These are phyloP conservation scores for Saccharomycopsis crataegensis DNA, from an alignment of 1,139 yeast species.

Conservation along the genomic window DNA sequence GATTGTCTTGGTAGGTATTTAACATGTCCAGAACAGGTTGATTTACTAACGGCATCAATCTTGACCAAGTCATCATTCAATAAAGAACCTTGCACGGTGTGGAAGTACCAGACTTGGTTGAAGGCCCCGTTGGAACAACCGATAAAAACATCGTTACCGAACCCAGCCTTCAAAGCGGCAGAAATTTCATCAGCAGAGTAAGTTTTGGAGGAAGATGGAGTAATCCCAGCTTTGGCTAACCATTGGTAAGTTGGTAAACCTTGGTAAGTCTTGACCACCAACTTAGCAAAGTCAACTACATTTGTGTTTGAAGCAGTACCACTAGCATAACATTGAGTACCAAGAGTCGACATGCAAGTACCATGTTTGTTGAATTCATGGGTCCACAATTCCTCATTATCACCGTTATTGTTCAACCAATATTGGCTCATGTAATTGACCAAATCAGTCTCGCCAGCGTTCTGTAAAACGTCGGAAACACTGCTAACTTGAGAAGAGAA, in stretches of 20 bases:
- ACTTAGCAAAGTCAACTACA: constrained; percentile 70
- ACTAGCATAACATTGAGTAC: constrained; percentile 56
- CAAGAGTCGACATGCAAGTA: constrained; percentile 79
- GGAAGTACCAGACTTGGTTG: constrained; percentile 88
- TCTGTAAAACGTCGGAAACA: constrained; percentile 44
- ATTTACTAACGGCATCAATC: constrained; percentile 46
- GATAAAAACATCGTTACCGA: constrained; percentile 59
- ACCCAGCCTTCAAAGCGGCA: constrained; percentile 51
- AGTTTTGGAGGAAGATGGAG: constrained; percentile 49
- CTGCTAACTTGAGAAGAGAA: constrained; percentile 45
- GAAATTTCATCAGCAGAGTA: constrained; percentile 60
- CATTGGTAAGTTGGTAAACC: constrained; percentile 66
- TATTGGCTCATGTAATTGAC: constrained; percentile 46
- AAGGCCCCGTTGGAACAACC: constrained; percentile 63
- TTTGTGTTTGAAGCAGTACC: constrained; percentile 27
- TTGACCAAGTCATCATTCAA: constrained; percentile 57
- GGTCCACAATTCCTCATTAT: constrained; percentile 73
- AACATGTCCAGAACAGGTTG: constrained; percentile 64
- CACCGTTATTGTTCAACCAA: constrained; percentile 77
- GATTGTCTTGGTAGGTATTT: constrained; percentile 53
- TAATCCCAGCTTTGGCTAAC: constrained; percentile 23
- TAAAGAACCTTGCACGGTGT: constrained; percentile 70
- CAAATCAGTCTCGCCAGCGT: constrained; percentile 43
- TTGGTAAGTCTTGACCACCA: constrained; percentile 56
- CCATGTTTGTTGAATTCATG: constrained; percentile 97